phyloP scores from a whole-genome alignment of 2,329 filamentous ascomycete genomes.

The Aspergillus clavatus region DNA sequence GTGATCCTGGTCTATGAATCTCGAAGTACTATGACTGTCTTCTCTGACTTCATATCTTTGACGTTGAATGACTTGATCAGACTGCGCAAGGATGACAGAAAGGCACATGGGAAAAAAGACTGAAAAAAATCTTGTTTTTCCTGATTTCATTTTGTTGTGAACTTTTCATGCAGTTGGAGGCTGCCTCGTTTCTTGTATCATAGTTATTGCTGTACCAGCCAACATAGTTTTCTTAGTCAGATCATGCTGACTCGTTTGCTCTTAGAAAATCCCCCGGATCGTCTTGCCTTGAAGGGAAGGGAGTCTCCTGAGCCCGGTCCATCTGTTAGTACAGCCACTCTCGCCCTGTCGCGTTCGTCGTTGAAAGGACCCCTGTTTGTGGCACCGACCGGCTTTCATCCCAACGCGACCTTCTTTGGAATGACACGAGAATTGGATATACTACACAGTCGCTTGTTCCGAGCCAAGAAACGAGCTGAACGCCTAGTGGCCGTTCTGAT shows the following conservation, averaged over 20 bases:
- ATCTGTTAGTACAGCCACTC: slow-evolving; percentile 17
- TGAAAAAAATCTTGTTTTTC: not conserved
- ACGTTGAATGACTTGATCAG: too few relatives aligned
- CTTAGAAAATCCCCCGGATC: slow-evolving; percentile 28
- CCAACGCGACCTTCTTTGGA: slow-evolving; percentile 60
- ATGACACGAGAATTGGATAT: slow-evolving; percentile 55
- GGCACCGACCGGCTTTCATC: slow-evolving; percentile 55
- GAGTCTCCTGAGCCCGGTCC: slow-evolving; percentile 24
- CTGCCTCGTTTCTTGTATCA: slow-evolving; percentile 10
- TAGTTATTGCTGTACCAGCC: slow-evolving; percentile 7
- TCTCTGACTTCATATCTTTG: too few relatives aligned
- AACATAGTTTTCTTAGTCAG: slow-evolving; percentile 21
- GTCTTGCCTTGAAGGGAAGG: slow-evolving; percentile 21
- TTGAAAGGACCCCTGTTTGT: slow-evolving; percentile 36
- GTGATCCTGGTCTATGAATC: too few relatives aligned
- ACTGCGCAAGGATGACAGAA: too few relatives aligned
- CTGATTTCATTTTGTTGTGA: not conserved
- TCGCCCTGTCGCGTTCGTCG: slow-evolving; percentile 20
- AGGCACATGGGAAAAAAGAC: not conserved
- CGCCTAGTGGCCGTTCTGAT: slow-evolving; percentile 62
- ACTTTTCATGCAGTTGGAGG: not conserved
- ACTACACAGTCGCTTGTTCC: slow-evolving; percentile 57
- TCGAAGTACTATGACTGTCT: too few relatives aligned
- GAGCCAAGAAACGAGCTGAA: slow-evolving; percentile 52
- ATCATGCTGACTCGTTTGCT: slow-evolving; percentile 30